phyloP scores from a whole-genome alignment of 257 asterid genomes.

The Vinca minor region DNA sequence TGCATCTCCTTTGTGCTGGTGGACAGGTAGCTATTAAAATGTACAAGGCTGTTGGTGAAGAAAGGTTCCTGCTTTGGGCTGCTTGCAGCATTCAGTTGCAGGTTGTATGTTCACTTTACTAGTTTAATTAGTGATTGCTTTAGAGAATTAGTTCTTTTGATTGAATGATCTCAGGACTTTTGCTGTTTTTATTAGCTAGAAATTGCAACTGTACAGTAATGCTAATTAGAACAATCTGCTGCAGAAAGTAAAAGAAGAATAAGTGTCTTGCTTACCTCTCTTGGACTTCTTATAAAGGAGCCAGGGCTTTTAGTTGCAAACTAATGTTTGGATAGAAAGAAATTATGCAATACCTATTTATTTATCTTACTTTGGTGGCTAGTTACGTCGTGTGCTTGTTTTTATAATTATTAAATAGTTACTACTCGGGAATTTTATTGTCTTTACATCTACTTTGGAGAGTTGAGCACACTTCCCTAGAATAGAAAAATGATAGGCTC shows the following conservation, averaged over 20 bases:
- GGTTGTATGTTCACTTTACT: slow-evolving; percentile 32
- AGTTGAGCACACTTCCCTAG: background rate
- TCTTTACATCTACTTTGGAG: background rate
- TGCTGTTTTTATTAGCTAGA: background rate
- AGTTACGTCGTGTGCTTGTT: background rate
- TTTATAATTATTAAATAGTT: background rate
- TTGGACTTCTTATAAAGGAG: background rate
- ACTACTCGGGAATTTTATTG: background rate
- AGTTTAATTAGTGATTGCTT: background rate
- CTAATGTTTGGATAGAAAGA: too few species aligned
- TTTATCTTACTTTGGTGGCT: background rate
- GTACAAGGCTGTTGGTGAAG: slow-evolving; percentile 87
- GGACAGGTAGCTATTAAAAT: slow-evolving; percentile 81
- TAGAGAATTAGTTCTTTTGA: background rate
- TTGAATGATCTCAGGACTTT: background rate
- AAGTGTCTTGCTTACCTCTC: background rate
- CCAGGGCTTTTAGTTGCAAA: background rate
- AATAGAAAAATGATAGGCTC: too few species aligned
- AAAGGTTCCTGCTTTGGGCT: slow-evolving; percentile 93
- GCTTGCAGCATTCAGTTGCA: slow-evolving; percentile 98
- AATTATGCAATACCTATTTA: background rate
- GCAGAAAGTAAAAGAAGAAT: background rate
- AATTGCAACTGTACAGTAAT: background rate
- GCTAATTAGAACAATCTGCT: background rate
- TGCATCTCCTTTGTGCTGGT: slow-evolving; percentile 6